Evolutionary conservation across 176 grass and related monocot species (phyloP), one percentile per base, ranked within the genome.

Genomic region (Triticum timopheevii): DNA sequence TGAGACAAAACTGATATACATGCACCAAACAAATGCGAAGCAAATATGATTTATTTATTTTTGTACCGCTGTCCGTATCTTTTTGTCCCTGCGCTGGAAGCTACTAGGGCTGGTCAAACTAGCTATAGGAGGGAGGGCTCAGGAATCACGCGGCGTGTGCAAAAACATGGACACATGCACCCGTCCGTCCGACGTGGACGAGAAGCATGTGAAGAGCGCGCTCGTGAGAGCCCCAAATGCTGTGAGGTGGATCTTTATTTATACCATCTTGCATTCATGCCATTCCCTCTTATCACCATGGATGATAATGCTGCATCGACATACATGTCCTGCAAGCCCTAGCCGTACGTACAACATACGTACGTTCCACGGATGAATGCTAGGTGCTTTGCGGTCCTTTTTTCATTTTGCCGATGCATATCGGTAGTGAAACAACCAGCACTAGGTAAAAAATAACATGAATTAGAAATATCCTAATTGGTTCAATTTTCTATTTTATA

Each of bases 171-270:
- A 30, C 83, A 83, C 80, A 70, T 61, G 73, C 52, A 19, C 12
- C 50, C 61, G 35, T 77, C 82, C 13, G 70, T 81, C 90, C 38
- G 70, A 91, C 90, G 86, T 91, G 86, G 82, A 91, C 78, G 82
- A 76, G 90, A 79, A 92, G 87, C 90, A 84, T 89, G 88, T 87
- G 85, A 95, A 77, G 73, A 30, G 84, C 20, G 64, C 83, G 65
- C 93, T 86, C 92, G 93, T 95, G 93, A 95, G 80, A 82, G 64
- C 71, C 64, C 90, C 90, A 77, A 95, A 95, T 95, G 90, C 86
- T 89, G 90, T 70, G 93, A 95, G 90, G 93, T 92, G 93, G 86
- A 82, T 85, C 83, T 88, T 90, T 88, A 95, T 86, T 73, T 17
- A 54, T 54, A 54, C 50, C 50, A 2, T 65, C 61, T 49, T 44